Base-by-base conservation (phyloP, 305 asterid genomes). In the Solanum hybrid region DNA sequence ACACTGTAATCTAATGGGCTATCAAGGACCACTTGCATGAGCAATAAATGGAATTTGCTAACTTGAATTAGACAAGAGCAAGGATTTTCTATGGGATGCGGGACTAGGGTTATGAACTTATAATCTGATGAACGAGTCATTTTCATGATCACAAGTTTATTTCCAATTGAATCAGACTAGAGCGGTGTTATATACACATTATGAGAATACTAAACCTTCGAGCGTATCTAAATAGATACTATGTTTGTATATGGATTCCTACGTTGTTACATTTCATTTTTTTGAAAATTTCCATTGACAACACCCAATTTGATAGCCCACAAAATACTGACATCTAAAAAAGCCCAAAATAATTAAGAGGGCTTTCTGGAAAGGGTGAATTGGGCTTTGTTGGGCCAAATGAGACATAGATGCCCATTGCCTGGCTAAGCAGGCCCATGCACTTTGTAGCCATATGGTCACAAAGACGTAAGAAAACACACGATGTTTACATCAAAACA, bases 341-440 rank as follows among this genome's bases (percentile, higher is more conserved):
- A 76, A 4, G 38, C 56, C 81, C 24, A 75, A 31, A 32, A 35
- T 3, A 35, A 78, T 22, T 4, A 10, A 11, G 7, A 22, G 56
- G 85, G 22, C 31, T 36, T 78, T 77, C 5, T 15, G 13, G 19
- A 10, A 36, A 78, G 32, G 32, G 32, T 78, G 6, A 36, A 36
- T 36, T 78, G 32, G 60, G 85, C 10, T 78, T 78, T 78, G 56
- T 78, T 78, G 85, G 85, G 60, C 51, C 32, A n/a, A 35, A 78
- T 5, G 29, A 11, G 31, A 35, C 29, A 2, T 19, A 34, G 26
- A 78, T 38, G 51, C 7, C 84, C 31, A 78, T 78, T 78, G 29
- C 15, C 4, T 19, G 45, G 45, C 42, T 77, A 0, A 77, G 3
- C 27, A 76, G 26, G 42, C 8, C 40, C 81, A 17, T 17, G 14